Base-by-base conservation (phyloP, 345 rosid genomes). In the Pelargonium nanum region DNA sequence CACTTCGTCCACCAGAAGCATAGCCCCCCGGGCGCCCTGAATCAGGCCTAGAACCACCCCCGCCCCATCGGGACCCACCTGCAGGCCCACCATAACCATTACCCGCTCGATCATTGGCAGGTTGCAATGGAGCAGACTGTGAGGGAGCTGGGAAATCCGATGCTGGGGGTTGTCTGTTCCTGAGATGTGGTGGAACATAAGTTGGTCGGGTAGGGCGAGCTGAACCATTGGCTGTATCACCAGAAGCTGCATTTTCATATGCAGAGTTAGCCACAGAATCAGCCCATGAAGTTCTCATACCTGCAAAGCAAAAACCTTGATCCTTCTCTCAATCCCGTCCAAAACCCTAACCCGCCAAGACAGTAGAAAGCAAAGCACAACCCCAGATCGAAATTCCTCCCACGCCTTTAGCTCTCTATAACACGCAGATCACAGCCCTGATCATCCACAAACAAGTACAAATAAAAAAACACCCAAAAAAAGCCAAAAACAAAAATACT, bases 111-210 rank as follows among this genome's bases (percentile, higher is more conserved):
- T 72, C 74, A 25, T 30, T 68, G 20, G 6, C 59, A 0, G 72
- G 60, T 12, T 40, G 48, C 1, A 59, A 51, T 2, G 62, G 65
- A 1, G 48, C 74, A 5, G 66, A 6, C 5, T 19, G 53, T 0
- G 68, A 26, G 1, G 73, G 57, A 62, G 73, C 70, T 8, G 75
- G 74, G 12, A 70, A 20, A 12, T 40, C 15, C 15, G 48, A 9
- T 40, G 73, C 54, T 6, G 84, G 66, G 16, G 53, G 64, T 22
- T 55, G 77, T 34, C 65, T 73, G 60, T 74, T 77, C 2, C 87
- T 84, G 15, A 79, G 77, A 67, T 79, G 87, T 0, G 87, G 87
- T 0, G 87, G 87, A 25, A 82, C 73, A 5, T 82, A 82, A 1
- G 76, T 26, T 13, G 73, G 1, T 56, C 71, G 69, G 6, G 76